phyloP scores from a whole-genome alignment of 768 basidiomycete genomes.

The Lepiota brunneoincarnata region DNA sequence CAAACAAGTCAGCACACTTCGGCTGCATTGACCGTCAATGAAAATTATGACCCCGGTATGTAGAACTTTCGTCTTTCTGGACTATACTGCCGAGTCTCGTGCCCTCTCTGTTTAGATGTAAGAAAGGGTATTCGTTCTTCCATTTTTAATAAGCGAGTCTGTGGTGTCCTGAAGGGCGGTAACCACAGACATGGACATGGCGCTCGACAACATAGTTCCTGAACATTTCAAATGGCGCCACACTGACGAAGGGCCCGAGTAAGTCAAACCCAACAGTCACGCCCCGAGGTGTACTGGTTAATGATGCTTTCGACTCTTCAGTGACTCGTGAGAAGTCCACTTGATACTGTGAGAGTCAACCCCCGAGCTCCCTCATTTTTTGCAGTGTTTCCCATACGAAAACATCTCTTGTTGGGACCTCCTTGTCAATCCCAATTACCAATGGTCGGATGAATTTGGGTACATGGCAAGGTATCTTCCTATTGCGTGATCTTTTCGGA shows the following conservation, averaged over 20 bases:
- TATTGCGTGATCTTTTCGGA: not conserved
- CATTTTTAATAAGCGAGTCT: not conserved
- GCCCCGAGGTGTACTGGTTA: not conserved
- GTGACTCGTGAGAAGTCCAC: conserved; percentile 69
- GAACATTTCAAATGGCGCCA: conserved; percentile 81
- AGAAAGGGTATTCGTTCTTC: conserved; percentile 25
- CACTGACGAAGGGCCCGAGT: conserved; percentile 93
- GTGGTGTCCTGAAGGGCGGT: not conserved
- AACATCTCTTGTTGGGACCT: conserved; percentile 78
- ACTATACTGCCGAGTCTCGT: conserved; percentile 27
- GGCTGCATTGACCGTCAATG: conserved; percentile 80
- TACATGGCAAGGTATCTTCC: conserved; percentile 83
- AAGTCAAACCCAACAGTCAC: conserved; percentile 26
- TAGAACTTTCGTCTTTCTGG: not conserved
- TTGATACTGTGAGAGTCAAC: not conserved
- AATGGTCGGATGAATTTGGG: conserved; percentile 77
- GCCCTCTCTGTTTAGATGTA: conserved; percentile 24
- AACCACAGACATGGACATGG: conserved; percentile 87
- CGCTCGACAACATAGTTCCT: conserved; percentile 84
- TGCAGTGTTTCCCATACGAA: conserved; percentile 88
- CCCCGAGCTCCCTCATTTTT: not conserved
- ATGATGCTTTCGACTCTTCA: conserved; percentile 25
- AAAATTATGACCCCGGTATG: conserved; percentile 82
- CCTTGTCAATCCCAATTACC: conserved; percentile 82
- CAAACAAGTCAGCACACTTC: conserved; percentile 58